These are phyloP conservation scores for Leccinum incarnatum DNA, from an alignment of 768 basidiomycete species.

Conservation along the genomic window DNA sequence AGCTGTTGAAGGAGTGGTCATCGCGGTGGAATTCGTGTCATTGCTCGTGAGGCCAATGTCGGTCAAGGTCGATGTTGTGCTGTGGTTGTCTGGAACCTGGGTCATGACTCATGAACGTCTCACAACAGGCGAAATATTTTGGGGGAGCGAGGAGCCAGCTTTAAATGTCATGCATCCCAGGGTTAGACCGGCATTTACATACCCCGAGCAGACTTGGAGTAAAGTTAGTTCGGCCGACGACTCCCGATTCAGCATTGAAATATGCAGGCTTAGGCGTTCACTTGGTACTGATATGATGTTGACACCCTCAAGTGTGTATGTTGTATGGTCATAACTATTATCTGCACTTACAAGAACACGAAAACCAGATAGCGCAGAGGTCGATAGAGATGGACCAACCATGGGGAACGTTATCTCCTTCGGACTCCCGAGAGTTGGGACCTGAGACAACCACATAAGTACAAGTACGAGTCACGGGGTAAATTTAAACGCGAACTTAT, in stretches of 20 bases:
- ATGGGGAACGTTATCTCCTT: not conserved
- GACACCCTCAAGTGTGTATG: not conserved
- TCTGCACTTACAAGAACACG: not conserved
- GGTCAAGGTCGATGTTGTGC: not conserved
- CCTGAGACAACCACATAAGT: not conserved
- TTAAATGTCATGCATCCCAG: conserved; percentile 3
- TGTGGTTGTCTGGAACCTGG: conserved; percentile 1
- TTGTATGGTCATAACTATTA: not conserved
- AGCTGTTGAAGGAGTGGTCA: not conserved
- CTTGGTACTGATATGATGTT: not conserved
- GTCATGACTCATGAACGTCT: conserved; percentile 7
- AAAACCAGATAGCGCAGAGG: not conserved
- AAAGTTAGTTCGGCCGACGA: conserved; percentile 7
- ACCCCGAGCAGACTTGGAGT: not conserved
- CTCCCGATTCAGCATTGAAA: not conserved
- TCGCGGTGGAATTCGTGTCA: not conserved
- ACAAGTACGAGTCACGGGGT: not conserved
- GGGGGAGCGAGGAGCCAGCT: not conserved
- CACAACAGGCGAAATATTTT: not conserved
- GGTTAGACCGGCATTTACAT: not conserved
- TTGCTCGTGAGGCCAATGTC: not conserved
- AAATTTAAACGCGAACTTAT: not conserved
- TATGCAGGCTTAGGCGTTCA: not conserved
- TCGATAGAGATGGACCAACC: not conserved
- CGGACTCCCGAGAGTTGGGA: not conserved